Evolutionary conservation across 768 basidiomycete species (phyloP), one percentile per base, ranked within the genome.

Genomic region (Agaricus bisporus): DNA sequence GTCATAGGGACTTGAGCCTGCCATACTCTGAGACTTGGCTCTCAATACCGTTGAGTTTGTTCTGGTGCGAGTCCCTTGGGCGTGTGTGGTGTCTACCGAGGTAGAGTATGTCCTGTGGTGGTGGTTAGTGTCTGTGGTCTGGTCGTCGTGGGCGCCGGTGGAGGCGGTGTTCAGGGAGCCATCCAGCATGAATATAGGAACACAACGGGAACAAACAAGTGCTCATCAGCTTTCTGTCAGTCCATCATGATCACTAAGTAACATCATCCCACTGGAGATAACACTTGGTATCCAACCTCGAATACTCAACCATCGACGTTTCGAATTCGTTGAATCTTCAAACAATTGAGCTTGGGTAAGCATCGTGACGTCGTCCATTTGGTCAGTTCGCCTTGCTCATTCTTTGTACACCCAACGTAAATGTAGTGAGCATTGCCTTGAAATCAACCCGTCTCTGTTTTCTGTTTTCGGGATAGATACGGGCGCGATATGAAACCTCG

Each of bases 1-100:
- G 53, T 83, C 82, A 63, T 82, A 85, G 63, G 74, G 72, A 59
- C 64, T 54, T 15, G 29, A 32, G 20, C 53, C 53, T 54, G 53
- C 53, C 53, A 54, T 54, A 29, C 41, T 48, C 41, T 43, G 38
- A 11, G 53, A 15, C 12, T 46, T 32, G 29, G 6, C 7, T 42
- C 20, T 22, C 8, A 46, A n/a, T 17, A 41, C 15, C 7, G 29
- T 36, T 3, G 53, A 42, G 18, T 41, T 48, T 20, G 32, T 48
- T 48, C 53, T 32, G 1, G 38, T 22, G 18, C 32, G 52, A 32
- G 39, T 18, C 1, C 25, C 45, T 20, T 54, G 53, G 10, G 47
- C 14, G 12, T 47, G 53, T 26, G 32, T 41, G 29, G 47, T 48
- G 29, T 54, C 41, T 8, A 38, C 36, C 1, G 46, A 39, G 7